Percentiles rank a stretch among this genome's conserved stretches.
These are phyloP conservation scores for Knufia fluminis DNA, from an alignment of 2,329 filamentous ascomycete species.

Conservation along the genomic window DNA sequence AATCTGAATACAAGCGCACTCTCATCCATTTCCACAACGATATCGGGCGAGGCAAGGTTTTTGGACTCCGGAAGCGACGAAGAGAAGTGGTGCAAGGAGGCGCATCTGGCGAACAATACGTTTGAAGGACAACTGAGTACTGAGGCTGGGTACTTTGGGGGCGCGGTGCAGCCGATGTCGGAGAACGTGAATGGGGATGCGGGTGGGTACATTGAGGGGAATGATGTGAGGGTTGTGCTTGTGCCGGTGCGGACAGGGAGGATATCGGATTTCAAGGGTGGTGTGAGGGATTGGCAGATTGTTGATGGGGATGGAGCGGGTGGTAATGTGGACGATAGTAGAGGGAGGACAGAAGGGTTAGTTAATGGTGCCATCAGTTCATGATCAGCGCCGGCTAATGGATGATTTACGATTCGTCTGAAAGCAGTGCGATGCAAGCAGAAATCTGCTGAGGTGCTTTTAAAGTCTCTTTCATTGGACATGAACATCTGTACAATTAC, in stretches of 20 bases:
- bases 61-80: slow-evolving; percentile 66
- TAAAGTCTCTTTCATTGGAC: too few species aligned
- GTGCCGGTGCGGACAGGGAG: slow-evolving; percentile 76
- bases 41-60: slow-evolving; percentile 76
- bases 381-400: neutral
- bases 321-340: neutral
- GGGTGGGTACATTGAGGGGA: slow-evolving; percentile 62
- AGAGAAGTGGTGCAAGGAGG: slow-evolving; percentile 71
- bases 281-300: slow-evolving; percentile 66
- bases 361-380: slow-evolving; percentile 7
- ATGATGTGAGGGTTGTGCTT: slow-evolving; percentile 77
- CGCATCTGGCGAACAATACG: slow-evolving; percentile 86
- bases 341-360: slow-evolving; percentile 1
- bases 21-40: slow-evolving; percentile 82
- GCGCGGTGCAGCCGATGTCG: slow-evolving; percentile 24
- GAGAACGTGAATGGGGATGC: slow-evolving; percentile 19
- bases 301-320: slow-evolving; percentile 26
- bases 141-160: slow-evolving; percentile 37
- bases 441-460: too few species aligned
- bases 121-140: slow-evolving; percentile 52
- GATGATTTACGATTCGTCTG: too few species aligned
- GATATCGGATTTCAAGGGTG: slow-evolving; percentile 93
- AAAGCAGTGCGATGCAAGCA: too few species aligned
- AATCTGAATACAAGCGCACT: slow-evolving; percentile 86
- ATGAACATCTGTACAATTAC: too few species aligned